Conservation (phyloP, 1,139 yeast species). For the Pichia sp. region DNA sequence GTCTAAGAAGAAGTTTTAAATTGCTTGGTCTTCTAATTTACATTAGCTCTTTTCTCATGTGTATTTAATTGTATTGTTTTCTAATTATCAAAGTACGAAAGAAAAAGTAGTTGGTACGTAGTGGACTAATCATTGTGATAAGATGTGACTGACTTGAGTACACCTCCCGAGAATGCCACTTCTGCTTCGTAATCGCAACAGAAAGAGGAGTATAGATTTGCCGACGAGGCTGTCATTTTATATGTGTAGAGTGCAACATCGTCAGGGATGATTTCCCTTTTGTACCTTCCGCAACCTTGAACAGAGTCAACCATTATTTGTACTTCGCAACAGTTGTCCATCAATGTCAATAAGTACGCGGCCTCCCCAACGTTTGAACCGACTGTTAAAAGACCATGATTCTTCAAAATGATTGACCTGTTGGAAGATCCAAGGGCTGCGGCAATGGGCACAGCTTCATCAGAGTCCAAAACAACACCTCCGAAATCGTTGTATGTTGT, state of each 20-base stretch:
- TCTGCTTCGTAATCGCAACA: constrained; percentile 7
- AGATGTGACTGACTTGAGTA: constrained; percentile 1
- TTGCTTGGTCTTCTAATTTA: too few relatives aligned
- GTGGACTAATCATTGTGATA: constrained; percentile 6
- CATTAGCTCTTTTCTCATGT: too few relatives aligned
- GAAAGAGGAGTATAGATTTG: constrained; percentile 4
- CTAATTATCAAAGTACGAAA: too few relatives aligned
- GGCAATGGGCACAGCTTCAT: constrained; percentile 35
- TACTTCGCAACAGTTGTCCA: constrained; percentile 61
- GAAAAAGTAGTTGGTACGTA: too few relatives aligned
- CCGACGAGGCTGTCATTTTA: constrained; percentile 3
- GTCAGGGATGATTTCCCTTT: constrained; percentile 26
- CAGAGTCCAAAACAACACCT: constrained; percentile 61
- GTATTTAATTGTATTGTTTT: too few relatives aligned
- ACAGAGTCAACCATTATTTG: constrained; percentile 58
- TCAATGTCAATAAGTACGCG: constrained; percentile 55
- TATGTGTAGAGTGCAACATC: constrained; percentile 4
- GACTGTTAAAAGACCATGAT: constrained; percentile 70
- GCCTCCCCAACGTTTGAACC: constrained; percentile 76
- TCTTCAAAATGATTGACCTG: constrained; percentile 56
- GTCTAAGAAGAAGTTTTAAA: constrained; percentile 49
- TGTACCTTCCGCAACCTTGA: constrained; percentile 22
- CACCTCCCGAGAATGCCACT: constrained; percentile 3
- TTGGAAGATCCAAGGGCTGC: constrained; percentile 52
- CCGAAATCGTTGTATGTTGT: constrained; percentile 61